Evolutionary conservation across 306 rosid species (phyloP).

Genomic region (Lotus japonicus): DNA sequence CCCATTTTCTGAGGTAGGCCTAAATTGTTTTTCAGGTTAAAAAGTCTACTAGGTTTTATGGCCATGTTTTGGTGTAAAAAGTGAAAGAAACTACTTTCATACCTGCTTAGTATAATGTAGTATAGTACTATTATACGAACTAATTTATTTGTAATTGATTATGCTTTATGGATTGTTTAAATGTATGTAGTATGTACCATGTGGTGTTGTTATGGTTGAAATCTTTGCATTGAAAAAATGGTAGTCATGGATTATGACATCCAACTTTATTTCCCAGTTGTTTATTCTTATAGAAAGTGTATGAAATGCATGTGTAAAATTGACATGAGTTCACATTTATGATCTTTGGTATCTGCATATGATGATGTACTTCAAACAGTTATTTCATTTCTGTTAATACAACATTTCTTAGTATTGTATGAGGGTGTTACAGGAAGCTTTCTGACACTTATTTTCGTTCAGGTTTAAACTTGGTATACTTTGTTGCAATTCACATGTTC

Average conservation of each 20-base stretch:
- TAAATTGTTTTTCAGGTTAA: too few species aligned
- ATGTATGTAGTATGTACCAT: background rate
- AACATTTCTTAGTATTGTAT: background rate
- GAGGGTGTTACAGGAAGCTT: background rate
- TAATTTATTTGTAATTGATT: too few species aligned
- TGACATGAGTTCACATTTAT: background rate
- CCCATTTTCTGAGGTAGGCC: too few species aligned
- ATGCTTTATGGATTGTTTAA: too few species aligned
- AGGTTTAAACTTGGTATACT: background rate
- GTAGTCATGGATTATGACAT: background rate
- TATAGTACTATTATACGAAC: too few species aligned
- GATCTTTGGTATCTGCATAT: background rate
- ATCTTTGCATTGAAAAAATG: background rate
- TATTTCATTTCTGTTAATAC: background rate
- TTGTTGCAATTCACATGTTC: background rate
- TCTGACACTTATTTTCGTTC: constrained; percentile 4
- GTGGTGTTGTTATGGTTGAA: background rate
- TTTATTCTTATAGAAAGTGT: background rate
- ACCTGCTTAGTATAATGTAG: too few species aligned
- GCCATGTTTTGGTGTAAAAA: too few species aligned
- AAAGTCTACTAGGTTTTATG: too few species aligned
- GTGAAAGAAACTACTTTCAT: too few species aligned
- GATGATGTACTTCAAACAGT: background rate
- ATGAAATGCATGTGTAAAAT: background rate
- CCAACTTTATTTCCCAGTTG: background rate